Base-by-base conservation (phyloP, 257 asterid species). In the Solanum chiquidenum region DNA sequence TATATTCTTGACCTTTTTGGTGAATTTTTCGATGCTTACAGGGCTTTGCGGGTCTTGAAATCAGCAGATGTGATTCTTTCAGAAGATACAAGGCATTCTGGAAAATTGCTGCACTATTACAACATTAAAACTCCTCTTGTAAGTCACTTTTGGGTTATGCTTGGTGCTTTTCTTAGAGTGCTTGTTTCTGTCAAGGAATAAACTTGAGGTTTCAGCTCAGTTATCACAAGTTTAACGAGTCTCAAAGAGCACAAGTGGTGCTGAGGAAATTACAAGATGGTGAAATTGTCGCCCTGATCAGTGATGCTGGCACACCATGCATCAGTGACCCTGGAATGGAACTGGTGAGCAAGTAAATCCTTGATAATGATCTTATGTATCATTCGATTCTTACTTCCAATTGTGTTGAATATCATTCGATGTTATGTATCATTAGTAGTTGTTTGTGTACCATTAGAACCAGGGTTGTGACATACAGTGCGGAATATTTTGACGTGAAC, bases 271-370 rank as follows among this genome's bases (percentile, higher is more conserved):
- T 97, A 89, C 94, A 89, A 74, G 90, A 91, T 46, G 99, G 98
- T 52, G 98, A 97, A 89, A 91, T 95, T 72, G 95, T 95, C 86
- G 98, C 99, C n/a, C 88, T 95, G 83, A 94, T 97, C 83, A 94
- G 98, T 85, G 99, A 97, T 92, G 99, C 99, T 34, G 99, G 99
- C 76, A 95, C 92, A 79, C 98, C 98, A 6, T 95, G 99, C 90
- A 95, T 97, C 86, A 93, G 99, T 80, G 99, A 97, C 87, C 99
- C 99, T 87, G 99, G 99, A 84, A 89, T 90, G 90, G 98, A 95
- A 87, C 91, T 97, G 98, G 99, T 95, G 88, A 91, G 98, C 90
- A 73, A 13, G 27, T n/a, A 76, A 49, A 33, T 72, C 2, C 9
- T n/a, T 72, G 25, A 46, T 55, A 9, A 14, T 29, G 35, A 80